These are phyloP conservation scores for Spiraea crenata DNA, from an alignment of 331 rosid genomes.

Conservation along the genomic window DNA sequence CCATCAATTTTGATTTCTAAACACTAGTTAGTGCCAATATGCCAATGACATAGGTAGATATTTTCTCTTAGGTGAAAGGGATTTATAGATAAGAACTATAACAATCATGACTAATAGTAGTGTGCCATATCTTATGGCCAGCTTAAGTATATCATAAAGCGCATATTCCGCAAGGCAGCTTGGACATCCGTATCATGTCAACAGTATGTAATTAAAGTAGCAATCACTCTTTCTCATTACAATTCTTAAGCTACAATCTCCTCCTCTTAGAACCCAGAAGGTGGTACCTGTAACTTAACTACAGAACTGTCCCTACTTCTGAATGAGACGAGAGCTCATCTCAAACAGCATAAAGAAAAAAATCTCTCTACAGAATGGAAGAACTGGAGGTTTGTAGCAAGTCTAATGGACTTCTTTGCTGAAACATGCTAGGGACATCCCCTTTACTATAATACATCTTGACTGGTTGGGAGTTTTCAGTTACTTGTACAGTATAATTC, in stretches of 20 bases:
- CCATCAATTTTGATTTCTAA: background rate
- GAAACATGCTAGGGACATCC: background rate
- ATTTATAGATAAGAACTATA: background rate
- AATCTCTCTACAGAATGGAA: no score
- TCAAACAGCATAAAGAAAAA: background rate
- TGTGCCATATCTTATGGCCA: background rate
- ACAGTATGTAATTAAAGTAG: background rate
- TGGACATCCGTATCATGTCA: background rate
- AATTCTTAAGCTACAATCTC: no score
- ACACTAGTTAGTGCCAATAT: background rate
- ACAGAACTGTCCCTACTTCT: background rate
- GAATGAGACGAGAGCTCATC: background rate
- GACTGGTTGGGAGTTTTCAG: background rate
- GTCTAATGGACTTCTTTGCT: constrained; percentile 1
- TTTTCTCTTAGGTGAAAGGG: background rate
- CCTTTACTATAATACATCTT: background rate
- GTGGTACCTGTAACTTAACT: background rate
- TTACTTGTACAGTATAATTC: background rate
- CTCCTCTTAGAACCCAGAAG: no score
- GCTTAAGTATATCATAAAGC: background rate
- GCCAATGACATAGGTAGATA: background rate
- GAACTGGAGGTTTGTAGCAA: background rate
- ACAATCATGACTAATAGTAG: no score
- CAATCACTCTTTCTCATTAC: background rate
- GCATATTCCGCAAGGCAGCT: background rate